Conservation (phyloP, 1,284 basidiomycete species). For the Heterobasidion annosum region DNA sequence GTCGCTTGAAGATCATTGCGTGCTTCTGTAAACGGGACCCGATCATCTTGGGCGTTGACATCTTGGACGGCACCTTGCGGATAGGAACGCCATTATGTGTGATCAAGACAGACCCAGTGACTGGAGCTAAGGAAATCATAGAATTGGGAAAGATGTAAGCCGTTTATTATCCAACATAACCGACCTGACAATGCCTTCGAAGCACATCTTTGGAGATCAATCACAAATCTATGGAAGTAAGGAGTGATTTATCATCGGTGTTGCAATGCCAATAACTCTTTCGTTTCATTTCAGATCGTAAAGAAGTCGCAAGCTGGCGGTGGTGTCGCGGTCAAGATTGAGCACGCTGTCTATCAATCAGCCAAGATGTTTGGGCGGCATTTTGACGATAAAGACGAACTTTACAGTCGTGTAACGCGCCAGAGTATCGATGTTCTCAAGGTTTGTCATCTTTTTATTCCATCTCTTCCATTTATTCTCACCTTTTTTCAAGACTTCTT, state of each 20-base stretch:
- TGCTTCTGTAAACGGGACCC: slow-evolving; percentile 96
- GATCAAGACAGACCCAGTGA: slow-evolving; percentile 80
- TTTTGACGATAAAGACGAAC: slow-evolving; percentile 95
- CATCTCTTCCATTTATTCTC: background rate
- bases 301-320: slow-evolving; percentile 92
- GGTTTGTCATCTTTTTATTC: slow-evolving; percentile 21
- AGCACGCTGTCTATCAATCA: slow-evolving; percentile 93
- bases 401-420: slow-evolving; percentile 86
- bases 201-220: slow-evolving; percentile 96
- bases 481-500: slow-evolving; percentile 48
- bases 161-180: slow-evolving; percentile 7
- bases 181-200: background rate
- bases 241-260: slow-evolving; percentile 11
- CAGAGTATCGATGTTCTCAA: slow-evolving; percentile 94
- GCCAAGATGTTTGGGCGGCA: slow-evolving; percentile 92
- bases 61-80: slow-evolving; percentile 88
- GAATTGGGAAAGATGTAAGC: slow-evolving; percentile 90
- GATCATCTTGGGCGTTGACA: slow-evolving; percentile 96
- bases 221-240: slow-evolving; percentile 72
- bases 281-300: slow-evolving; percentile 49
- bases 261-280: background rate
- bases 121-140: slow-evolving; percentile 87
- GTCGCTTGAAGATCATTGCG: slow-evolving; percentile 86
- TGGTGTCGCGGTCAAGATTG: slow-evolving; percentile 98
- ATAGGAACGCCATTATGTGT: slow-evolving; percentile 95